phyloP scores from a whole-genome alignment of 768 basidiomycete species.

The Mycena pura region DNA sequence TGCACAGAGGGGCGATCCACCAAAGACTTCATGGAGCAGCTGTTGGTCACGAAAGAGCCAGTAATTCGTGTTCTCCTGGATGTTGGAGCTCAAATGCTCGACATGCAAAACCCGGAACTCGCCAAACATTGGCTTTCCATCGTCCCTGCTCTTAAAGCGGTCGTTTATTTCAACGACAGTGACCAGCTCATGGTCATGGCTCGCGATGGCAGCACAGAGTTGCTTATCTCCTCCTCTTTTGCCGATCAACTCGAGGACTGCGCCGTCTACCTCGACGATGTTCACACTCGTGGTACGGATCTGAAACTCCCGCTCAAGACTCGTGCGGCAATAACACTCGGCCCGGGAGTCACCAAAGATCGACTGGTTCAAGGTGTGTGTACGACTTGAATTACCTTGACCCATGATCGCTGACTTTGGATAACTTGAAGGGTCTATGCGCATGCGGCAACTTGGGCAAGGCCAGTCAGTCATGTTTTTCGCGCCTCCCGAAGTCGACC shows the following conservation, averaged over 20 bases:
- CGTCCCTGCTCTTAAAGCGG: conserved; percentile 40
- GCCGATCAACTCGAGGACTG: conserved; percentile 43
- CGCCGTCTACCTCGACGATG: conserved; percentile 59
- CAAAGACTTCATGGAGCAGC: conserved; percentile 22
- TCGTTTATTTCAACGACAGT: conserved; percentile 48
- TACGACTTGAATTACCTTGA: not conserved
- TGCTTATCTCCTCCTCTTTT: conserved; percentile 46
- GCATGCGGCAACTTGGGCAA: conserved; percentile 56
- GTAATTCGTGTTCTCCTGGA: conserved; percentile 57
- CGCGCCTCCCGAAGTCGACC: conserved; percentile 7
- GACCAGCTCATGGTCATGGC: conserved; percentile 45
- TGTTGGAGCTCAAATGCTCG: conserved; percentile 64
- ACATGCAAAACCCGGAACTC: conserved; percentile 51
- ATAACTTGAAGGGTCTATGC: conserved; percentile 53
- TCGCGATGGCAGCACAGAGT: conserved; percentile 43
- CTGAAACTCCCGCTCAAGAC: conserved; percentile 51
- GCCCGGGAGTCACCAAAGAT: conserved; percentile 60
- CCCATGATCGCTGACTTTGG: not conserved
- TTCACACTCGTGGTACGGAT: conserved; percentile 60
- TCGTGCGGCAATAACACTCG: conserved; percentile 56
- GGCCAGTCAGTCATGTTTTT: conserved; percentile 43
- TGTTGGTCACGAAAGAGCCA: conserved; percentile 42
- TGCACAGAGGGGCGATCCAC: conserved; percentile 40
- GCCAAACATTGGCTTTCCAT: conserved; percentile 47
- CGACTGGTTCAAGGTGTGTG: conserved; percentile 54